Evolutionary conservation across 176 grass and related monocot genomes (phyloP).

Genomic region (Zizania latifolia): DNA sequence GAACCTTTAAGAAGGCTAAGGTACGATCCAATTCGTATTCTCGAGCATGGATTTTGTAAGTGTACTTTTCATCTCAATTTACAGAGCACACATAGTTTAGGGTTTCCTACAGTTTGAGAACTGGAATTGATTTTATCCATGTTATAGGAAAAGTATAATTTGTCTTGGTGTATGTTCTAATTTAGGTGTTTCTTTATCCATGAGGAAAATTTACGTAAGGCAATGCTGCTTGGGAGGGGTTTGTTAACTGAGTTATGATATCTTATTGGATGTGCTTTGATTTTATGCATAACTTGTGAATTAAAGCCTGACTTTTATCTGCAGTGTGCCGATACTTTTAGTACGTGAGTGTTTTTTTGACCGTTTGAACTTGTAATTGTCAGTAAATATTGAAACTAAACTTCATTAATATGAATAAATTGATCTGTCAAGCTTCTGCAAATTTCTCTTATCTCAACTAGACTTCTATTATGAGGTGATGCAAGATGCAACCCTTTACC

Average conservation of each 20-base stretch:
- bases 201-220: not conserved
- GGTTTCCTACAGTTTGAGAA: not conserved
- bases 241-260: not conserved
- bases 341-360: not conserved
- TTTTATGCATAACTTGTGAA: not conserved
- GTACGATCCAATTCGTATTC: constrained; percentile 25
- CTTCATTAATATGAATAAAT: not conserved
- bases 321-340: not conserved
- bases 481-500: not conserved
- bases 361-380: not conserved
- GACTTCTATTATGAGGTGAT: not conserved
- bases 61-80: not conserved
- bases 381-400: not conserved
- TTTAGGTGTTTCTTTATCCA: not conserved
- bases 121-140: not conserved
- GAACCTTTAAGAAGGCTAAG: constrained; percentile 64
- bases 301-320: not conserved
- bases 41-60: not conserved
- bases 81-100: not conserved
- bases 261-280: not conserved
- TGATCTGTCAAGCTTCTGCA: not conserved
- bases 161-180: not conserved
- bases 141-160: not conserved
- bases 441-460: not conserved
- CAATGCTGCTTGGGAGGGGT: not conserved